These are phyloP conservation scores for Santalum album DNA, from an alignment of 164 flowering plant species.

Conservation along the genomic window DNA sequence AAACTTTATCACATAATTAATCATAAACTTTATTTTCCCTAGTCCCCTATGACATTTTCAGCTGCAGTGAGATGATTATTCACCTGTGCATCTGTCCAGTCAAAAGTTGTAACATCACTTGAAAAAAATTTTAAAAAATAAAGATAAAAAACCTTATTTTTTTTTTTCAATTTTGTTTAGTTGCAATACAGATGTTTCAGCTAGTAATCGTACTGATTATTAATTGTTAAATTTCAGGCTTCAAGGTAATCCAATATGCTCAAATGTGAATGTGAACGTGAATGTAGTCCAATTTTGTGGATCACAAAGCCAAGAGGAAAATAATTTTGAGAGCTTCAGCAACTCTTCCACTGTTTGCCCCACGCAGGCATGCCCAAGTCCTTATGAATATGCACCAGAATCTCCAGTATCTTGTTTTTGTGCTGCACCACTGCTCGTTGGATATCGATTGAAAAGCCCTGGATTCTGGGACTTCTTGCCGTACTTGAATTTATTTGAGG, in stretches of 20 bases:
- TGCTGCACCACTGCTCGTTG: slow-evolving; percentile 65
- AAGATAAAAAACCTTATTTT: too few species aligned
- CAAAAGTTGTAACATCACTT: background rate
- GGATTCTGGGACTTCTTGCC: slow-evolving; percentile 57
- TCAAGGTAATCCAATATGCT: slow-evolving; percentile 66
- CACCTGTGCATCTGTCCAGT: background rate
- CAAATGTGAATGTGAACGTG: slow-evolving; percentile 11
- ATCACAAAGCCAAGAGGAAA: slow-evolving; percentile 16
- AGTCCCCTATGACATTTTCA: too few species aligned
- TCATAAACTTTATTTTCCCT: too few species aligned
- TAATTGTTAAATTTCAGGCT: slow-evolving; percentile 38
- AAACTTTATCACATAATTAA: too few species aligned
- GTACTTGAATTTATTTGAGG: slow-evolving; percentile 30
- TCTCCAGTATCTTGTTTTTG: slow-evolving; percentile 52
- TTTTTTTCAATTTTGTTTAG: background rate
- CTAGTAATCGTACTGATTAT: background rate
- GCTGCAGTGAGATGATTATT: background rate
- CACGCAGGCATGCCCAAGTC: slow-evolving; percentile 39
- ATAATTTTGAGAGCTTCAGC: background rate
- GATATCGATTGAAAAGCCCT: slow-evolving; percentile 86
- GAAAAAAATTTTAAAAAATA: too few species aligned
- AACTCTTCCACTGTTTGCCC: slow-evolving; percentile 20
- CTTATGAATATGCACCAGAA: slow-evolving; percentile 42
- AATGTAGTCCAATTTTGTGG: slow-evolving; percentile 31
- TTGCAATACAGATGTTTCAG: background rate